A percentile compares a stretch with the other conserved stretches of the same genome.
These are phyloP conservation scores for Hygrophorus russula DNA, from an alignment of 768 basidiomycete species.

Conservation along the genomic window DNA sequence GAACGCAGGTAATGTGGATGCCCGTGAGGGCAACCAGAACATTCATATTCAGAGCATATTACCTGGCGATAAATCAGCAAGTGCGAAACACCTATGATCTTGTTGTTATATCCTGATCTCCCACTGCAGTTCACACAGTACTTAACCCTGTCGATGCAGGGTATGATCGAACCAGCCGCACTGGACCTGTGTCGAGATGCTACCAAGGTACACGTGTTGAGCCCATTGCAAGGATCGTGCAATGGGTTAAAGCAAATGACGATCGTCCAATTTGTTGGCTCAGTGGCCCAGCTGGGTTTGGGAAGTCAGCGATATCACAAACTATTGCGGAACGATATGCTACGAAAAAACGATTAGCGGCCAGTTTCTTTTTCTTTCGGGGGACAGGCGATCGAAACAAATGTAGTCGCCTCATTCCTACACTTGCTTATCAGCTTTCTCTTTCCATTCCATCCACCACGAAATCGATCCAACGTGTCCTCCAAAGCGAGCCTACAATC, in stretches of 20 bases:
- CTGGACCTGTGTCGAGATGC: slow-evolving; percentile 11
- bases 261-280: slow-evolving; percentile 9
- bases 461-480: neutral
- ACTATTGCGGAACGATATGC: slow-evolving; percentile 13
- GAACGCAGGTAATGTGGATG: no score
- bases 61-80: neutral
- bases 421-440: slow-evolving; percentile 21
- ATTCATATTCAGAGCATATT: no score
- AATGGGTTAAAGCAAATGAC: slow-evolving; percentile 2
- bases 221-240: neutral
- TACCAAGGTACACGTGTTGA: neutral
- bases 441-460: neutral
- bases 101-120: neutral
- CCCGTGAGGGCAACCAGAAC: no score
- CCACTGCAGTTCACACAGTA: neutral
- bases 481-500: neutral
- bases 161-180: neutral
- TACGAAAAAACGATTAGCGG: slow-evolving; percentile 13
- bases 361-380: slow-evolving; percentile 21
- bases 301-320: slow-evolving; percentile 18
- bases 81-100: neutral
- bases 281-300: slow-evolving; percentile 11
- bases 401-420: slow-evolving; percentile 16
- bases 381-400: slow-evolving; percentile 16
- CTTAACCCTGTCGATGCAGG: neutral